phyloP scores from a whole-genome alignment of 805 yeast genomes.

The Candida pseudofarinosa region DNA sequence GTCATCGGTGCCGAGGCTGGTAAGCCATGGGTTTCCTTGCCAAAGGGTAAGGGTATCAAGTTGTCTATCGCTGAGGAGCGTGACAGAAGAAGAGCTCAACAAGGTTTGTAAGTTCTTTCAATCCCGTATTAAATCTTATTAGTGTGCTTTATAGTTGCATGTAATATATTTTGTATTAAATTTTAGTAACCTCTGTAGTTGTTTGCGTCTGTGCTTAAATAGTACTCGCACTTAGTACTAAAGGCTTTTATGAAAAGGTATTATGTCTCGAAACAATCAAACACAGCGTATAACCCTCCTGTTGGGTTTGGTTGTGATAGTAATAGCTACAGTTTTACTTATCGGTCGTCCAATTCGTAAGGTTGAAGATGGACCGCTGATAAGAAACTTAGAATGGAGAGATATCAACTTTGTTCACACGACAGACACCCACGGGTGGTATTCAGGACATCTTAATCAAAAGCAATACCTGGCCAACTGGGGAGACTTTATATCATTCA shows the following conservation, averaged over 20 bases:
- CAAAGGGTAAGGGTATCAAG: conserved; percentile 44
- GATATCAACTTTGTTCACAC: conserved; percentile 85
- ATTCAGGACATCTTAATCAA: conserved; percentile 83
- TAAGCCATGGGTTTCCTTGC: conserved; percentile 38
- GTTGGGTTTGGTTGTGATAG: background rate
- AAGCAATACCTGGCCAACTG: conserved; percentile 76
- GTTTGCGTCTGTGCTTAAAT: background rate
- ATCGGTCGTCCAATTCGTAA: background rate
- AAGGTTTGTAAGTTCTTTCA: conserved; percentile 23
- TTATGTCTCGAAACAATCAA: background rate
- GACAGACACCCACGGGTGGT: conserved; percentile 98
- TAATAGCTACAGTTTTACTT: background rate
- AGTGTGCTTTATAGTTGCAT: conserved; percentile 5
- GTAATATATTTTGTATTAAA: conserved; percentile 7
- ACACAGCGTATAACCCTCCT: background rate
- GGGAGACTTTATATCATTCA: conserved; percentile 85
- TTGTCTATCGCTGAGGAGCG: conserved; percentile 41
- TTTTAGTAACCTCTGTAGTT: background rate
- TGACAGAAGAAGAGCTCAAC: conserved; percentile 44
- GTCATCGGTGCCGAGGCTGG: conserved; percentile 40
- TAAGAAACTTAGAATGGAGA: conserved; percentile 60
- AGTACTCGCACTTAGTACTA: background rate
- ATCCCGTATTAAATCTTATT: conserved; percentile 1
- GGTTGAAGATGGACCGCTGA: background rate
- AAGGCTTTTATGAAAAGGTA: background rate